These are phyloP conservation scores for Passiflora organensis DNA, from an alignment of 345 rosid genomes.

Conservation along the genomic window DNA sequence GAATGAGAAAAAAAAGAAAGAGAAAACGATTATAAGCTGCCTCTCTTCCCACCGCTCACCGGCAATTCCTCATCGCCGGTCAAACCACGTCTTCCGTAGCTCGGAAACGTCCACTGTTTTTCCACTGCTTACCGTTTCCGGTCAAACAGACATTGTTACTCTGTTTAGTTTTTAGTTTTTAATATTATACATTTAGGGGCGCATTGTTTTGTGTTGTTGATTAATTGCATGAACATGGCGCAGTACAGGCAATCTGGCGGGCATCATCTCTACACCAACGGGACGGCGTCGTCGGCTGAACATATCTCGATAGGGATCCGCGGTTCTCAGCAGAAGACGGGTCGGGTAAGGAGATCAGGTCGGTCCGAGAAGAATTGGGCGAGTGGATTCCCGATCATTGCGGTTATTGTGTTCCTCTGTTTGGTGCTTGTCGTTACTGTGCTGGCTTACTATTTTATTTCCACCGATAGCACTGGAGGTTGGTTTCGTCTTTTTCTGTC, in stretches of 20 bases:
- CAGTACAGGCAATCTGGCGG: slow-evolving; percentile 81
- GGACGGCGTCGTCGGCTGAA: slow-evolving; percentile 32
- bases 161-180: background rate
- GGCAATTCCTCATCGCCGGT: background rate
- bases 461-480: slow-evolving; percentile 41
- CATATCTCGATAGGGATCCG: slow-evolving; percentile 62
- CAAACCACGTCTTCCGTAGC: too few species aligned
- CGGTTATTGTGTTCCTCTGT: slow-evolving; percentile 43
- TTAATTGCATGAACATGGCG: slow-evolving; percentile 40
- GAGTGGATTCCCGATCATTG: slow-evolving; percentile 43
- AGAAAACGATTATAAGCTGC: too few species aligned
- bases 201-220: too few species aligned
- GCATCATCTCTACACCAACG: slow-evolving; percentile 35
- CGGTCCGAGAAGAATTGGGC: slow-evolving; percentile 50
- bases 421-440: slow-evolving; percentile 56
- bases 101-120: too few species aligned
- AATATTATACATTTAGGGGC: background rate
- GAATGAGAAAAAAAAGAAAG: too few species aligned
- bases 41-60: background rate
- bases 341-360: slow-evolving; percentile 52
- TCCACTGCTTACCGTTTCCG: too few species aligned
- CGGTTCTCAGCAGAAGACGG: slow-evolving; percentile 31
- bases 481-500: background rate
- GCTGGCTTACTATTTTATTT: slow-evolving; percentile 59
- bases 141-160: too few species aligned